Percentiles rank a stretch among this genome's conserved stretches.
Evolutionary conservation across 2,329 filamentous ascomycete species (phyloP).

Genomic region (Anisogramma anomala): DNA sequence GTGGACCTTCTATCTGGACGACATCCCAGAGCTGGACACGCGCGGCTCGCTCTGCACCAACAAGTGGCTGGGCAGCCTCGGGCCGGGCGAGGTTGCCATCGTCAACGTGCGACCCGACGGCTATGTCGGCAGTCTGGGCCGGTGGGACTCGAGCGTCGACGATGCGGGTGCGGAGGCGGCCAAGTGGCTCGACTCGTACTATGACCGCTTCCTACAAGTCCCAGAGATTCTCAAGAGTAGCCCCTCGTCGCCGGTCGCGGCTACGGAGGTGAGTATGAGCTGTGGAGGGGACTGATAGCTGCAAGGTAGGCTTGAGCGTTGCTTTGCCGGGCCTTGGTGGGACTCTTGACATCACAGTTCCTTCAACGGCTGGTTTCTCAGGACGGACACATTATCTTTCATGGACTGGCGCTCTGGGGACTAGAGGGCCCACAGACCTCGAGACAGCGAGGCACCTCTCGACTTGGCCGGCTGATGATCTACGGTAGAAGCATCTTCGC

Average conservation of each 20-base stretch:
- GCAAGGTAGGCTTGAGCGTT: too few relatives aligned
- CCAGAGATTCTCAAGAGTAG: conserved; percentile 20
- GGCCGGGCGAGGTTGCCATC: conserved; percentile 46
- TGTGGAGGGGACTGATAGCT: background rate
- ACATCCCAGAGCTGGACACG: conserved; percentile 45
- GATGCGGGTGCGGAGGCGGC: conserved; percentile 41
- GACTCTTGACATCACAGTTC: too few relatives aligned
- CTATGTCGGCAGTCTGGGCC: conserved; percentile 55
- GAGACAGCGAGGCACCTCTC: background rate
- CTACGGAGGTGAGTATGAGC: background rate
- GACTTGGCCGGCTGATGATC: background rate
- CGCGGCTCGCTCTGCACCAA: conserved; percentile 45
- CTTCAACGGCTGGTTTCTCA: too few relatives aligned
- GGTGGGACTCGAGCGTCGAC: conserved; percentile 40
- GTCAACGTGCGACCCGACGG: conserved; percentile 62
- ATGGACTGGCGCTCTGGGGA: too few relatives aligned
- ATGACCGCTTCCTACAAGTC: conserved; percentile 41
- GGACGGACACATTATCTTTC: too few relatives aligned
- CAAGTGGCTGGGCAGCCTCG: conserved; percentile 56
- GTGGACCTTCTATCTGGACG: conserved; percentile 64
- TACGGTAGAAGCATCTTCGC: background rate
- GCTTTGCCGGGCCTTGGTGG: too few relatives aligned
- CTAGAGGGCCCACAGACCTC: background rate
- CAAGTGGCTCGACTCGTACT: conserved; percentile 43
- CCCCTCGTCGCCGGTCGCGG: background rate